These are phyloP conservation scores for Boletus pseudopeckii DNA, from an alignment of 768 basidiomycete genomes.

Conservation along the genomic window DNA sequence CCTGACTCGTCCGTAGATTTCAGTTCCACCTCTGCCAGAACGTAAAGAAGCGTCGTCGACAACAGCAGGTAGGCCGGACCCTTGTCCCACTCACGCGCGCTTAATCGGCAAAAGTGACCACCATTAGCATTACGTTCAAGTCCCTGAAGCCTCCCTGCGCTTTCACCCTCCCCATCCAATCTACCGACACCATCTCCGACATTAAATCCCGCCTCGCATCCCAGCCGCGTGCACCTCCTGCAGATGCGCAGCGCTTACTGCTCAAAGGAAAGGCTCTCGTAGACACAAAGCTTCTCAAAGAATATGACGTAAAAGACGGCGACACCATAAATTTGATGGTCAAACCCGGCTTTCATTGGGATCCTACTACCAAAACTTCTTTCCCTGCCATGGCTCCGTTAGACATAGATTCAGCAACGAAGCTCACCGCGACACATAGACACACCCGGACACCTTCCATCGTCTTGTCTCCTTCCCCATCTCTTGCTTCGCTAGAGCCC, in stretches of 20 bases:
- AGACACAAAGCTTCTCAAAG: slow-evolving; percentile 84
- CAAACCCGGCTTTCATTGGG: slow-evolving; percentile 72
- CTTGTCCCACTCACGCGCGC: slow-evolving; percentile 1
- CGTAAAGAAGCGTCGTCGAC: slow-evolving; percentile 38
- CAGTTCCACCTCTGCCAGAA: slow-evolving; percentile 59
- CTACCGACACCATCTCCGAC: slow-evolving; percentile 77
- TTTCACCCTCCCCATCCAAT: slow-evolving; percentile 67
- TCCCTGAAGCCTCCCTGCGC: slow-evolving; percentile 83
- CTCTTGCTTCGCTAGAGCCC: slow-evolving; percentile 37
- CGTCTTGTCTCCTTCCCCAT: slow-evolving; percentile 74
- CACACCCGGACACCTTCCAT: slow-evolving; percentile 75
- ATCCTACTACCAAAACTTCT: slow-evolving; percentile 45
- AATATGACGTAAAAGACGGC: slow-evolving; percentile 80
- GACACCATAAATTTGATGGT: slow-evolving; percentile 84
- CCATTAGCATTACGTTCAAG: slow-evolving; percentile 77
- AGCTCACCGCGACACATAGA: slow-evolving; percentile 32
- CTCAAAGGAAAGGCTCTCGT: slow-evolving; percentile 93
- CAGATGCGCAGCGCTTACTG: slow-evolving; percentile 79
- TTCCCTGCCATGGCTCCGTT: slow-evolving; percentile 22
- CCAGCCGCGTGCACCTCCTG: slow-evolving; percentile 66
- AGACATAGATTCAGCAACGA: slow-evolving; percentile 22
- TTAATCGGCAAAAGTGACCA: slow-evolving; percentile 17
- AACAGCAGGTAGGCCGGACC: slow-evolving; percentile 27
- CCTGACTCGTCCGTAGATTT: slow-evolving; percentile 40
- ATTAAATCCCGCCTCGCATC: slow-evolving; percentile 77